Percentiles rank a stretch among this genome's conserved stretches.
These are phyloP conservation scores for Platanus orientalis DNA, from an alignment of 164 flowering plant genomes.

Conservation along the genomic window DNA sequence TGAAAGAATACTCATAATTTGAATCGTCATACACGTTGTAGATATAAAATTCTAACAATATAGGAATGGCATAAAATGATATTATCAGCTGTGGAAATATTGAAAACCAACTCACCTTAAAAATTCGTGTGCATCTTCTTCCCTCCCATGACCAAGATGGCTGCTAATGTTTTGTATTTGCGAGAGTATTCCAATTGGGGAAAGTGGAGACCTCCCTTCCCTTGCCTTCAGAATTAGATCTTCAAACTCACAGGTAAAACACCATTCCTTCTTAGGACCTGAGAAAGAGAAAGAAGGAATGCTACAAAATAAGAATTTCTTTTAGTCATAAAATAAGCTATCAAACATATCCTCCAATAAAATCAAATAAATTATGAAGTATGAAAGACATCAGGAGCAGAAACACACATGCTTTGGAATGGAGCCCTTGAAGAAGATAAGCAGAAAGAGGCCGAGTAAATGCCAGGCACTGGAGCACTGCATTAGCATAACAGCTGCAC, in stretches of 20 bases:
- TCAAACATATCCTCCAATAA: neutral
- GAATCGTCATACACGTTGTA: neutral
- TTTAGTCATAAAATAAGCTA: neutral
- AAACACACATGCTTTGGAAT: constrained; percentile 66
- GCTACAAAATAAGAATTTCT: constrained; percentile 3
- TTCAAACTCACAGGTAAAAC: constrained; percentile 90
- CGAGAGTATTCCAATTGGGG: constrained; percentile 70
- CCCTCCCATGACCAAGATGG: constrained; percentile 62
- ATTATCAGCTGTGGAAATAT: neutral
- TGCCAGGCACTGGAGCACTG: constrained; percentile 91
- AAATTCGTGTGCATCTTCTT: constrained; percentile 98
- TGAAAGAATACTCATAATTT: constrained; percentile 22
- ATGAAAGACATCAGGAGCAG: constrained; percentile 8
- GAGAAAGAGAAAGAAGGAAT: constrained; percentile 7
- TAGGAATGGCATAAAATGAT: neutral
- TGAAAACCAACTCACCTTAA: constrained; percentile 48
- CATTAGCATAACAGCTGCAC: constrained; percentile 97
- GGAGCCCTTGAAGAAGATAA: constrained; percentile 78
- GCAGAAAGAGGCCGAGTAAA: constrained; percentile 90
- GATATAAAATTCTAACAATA: neutral
- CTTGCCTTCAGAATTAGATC: constrained; percentile 53
- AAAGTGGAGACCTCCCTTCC: constrained; percentile 59
- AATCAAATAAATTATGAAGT: neutral
- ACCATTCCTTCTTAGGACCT: constrained; percentile 81
- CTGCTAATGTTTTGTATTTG: constrained; percentile 56